phyloP scores from a whole-genome alignment of 352 stramenopile genomes.

The Plasmopara halstedii region DNA sequence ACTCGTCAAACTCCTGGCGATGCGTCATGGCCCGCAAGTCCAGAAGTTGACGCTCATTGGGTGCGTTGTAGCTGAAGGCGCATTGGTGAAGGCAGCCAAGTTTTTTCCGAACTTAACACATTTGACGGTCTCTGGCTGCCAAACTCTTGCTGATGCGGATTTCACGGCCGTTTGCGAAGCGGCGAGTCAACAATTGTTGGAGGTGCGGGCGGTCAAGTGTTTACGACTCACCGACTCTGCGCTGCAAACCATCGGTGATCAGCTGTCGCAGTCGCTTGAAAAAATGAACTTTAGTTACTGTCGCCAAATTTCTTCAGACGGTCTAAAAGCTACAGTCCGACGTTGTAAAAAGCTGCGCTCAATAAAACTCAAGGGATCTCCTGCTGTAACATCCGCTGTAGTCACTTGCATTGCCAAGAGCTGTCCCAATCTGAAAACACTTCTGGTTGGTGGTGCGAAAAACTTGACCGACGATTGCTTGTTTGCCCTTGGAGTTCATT shows the following conservation, averaged over 20 bases:
- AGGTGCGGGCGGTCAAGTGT: conserved; percentile 47
- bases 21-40: conserved; percentile 31
- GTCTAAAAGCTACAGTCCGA: conserved; percentile 24
- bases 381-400: conserved; percentile 37
- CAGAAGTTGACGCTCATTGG: conserved; percentile 35
- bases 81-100: conserved; percentile 25
- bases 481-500: conserved; percentile 33
- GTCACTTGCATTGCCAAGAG: conserved; percentile 25
- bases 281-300: conserved; percentile 56
- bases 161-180: conserved; percentile 31
- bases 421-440: conserved; percentile 28
- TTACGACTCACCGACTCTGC: conserved; percentile 37
- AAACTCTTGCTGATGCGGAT: conserved; percentile 36
- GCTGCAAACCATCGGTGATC: conserved; percentile 15
- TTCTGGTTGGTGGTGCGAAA: conserved; percentile 40
- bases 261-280: conserved; percentile 30
- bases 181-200: conserved; percentile 26
- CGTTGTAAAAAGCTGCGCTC: conserved; percentile 22
- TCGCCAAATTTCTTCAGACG: conserved; percentile 35
- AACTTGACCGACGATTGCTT: conserved; percentile 40
- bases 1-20: conserved; percentile 25
- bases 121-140: conserved; percentile 49
- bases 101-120: conserved; percentile 29
- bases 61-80: conserved; percentile 30
- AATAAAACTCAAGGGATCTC: conserved; percentile 49